phyloP scores from a whole-genome alignment of 345 rosid species.

The Durio zibethinus region DNA sequence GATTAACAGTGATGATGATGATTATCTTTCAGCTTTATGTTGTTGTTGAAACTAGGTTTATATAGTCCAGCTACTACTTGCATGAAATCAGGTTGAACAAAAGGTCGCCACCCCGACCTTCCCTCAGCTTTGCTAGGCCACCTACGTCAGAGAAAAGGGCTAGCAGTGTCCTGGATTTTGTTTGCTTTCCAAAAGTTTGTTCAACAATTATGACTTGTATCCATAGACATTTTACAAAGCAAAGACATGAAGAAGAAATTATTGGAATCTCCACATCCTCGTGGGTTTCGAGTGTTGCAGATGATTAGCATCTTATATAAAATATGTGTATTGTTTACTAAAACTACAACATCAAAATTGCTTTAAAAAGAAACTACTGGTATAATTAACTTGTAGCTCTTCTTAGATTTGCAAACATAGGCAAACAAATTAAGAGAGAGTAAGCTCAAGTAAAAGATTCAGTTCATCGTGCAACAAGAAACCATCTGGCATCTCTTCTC shows the following conservation, averaged over 20 bases:
- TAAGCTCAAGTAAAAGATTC: not conserved
- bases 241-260: not conserved
- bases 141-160: not conserved
- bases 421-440: not conserved
- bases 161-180: not conserved
- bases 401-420: not conserved
- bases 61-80: not conserved
- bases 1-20: not conserved
- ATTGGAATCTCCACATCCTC: not conserved
- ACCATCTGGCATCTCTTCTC: not conserved
- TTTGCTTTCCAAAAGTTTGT: too few relatives aligned
- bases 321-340: not conserved
- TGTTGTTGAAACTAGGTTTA: not conserved
- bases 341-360: not conserved
- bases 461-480: not conserved
- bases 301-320: constrained; percentile 1
- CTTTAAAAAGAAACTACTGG: not conserved
- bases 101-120: not conserved
- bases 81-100: not conserved
- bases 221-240: not conserved
- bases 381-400: not conserved
- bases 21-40: not conserved
- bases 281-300: not conserved
- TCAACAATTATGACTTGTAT: too few relatives aligned
- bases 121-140: not conserved